Base-by-base conservation (phyloP, 2,329 filamentous ascomycete genomes). In the Ceratocystis harringtonii region DNA sequence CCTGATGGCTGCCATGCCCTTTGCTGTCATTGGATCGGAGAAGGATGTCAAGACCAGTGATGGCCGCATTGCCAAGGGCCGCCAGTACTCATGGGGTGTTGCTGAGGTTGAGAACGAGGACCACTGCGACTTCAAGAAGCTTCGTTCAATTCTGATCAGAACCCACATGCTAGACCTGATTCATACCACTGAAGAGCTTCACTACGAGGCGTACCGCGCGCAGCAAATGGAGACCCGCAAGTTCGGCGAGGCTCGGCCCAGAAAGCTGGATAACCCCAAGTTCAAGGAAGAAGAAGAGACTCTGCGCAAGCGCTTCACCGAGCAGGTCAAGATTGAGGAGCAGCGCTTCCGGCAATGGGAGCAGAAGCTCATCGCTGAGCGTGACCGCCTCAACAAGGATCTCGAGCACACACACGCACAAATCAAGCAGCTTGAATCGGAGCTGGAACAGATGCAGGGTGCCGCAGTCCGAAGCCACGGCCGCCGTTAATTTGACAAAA, bases 111-210 rank as follows among this genome's bases (percentile, higher is more conserved):
- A 99, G 84, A 99, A 99, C 75, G 94, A 99, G 80, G 94, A 99
- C 75, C 94, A 99, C 83, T 99, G 94, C 79, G 94, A 99, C 79
- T 99, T 99, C 84, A 99, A 99, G 88, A 99, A 99, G 83, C 88
- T 99, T 69, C 92, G 94, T 73, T 96, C 92, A 61, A 97, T 99
- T 73, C 83, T 99, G 71, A 97, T 99, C 81, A 90, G 94, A 77
- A 96, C 92, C 62, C 94, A 99, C 82, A 99, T 99, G 94, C 86
- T 99, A 73, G 94, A 99, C 76, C 88, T 99, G 70, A 99, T 99
- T 76, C 94, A 99, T 82, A 99, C 95, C 69, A 99, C 94, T 71
- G 94, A 99, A 80, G 94, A 99, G 82, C 87, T 91, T 73, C 94
- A 99, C 83, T 99, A 99, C 81, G 94, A 99, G 79, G 92, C 90